phyloP scores from a whole-genome alignment of 192 early-diverging fungal genomes.

The Chytriomyces confervae region DNA sequence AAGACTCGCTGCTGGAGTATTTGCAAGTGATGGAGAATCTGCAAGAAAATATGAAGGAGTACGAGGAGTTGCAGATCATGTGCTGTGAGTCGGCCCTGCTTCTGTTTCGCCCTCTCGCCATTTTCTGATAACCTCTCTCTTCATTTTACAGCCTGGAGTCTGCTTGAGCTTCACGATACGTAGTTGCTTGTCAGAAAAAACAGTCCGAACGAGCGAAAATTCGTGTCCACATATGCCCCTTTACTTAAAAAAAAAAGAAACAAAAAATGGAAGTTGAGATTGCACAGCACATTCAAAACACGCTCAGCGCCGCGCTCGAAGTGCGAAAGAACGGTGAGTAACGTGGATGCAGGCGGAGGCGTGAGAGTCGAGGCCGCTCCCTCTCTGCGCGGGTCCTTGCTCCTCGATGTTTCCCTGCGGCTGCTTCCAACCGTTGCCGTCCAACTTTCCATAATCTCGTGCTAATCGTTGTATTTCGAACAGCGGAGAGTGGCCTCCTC shows the following conservation, averaged over 20 bases:
- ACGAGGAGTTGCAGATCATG: constrained; percentile 54
- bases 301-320: constrained; percentile 21
- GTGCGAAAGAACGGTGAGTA: constrained; percentile 12
- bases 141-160: constrained; percentile 24
- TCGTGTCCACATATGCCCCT: background rate
- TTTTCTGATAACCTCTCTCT: too few relatives aligned
- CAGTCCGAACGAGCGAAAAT: too few relatives aligned
- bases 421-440: background rate
- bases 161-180: constrained; percentile 49
- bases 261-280: constrained; percentile 30
- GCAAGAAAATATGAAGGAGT: constrained; percentile 57
- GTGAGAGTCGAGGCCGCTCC: background rate
- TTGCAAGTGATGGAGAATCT: constrained; percentile 56
- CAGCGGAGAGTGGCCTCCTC: constrained; percentile 51
- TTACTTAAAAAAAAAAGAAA: constrained; percentile 1
- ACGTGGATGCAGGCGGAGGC: background rate
- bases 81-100: constrained; percentile 27
- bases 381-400: background rate
- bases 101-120: background rate
- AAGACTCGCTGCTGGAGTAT: constrained; percentile 55
- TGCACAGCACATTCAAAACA: constrained; percentile 37
- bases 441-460: background rate
- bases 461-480: background rate
- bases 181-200: background rate
- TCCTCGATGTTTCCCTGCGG: background rate